Evolutionary conservation across 306 rosid species (phyloP).

Genomic region (Gleditsia sinensis): DNA sequence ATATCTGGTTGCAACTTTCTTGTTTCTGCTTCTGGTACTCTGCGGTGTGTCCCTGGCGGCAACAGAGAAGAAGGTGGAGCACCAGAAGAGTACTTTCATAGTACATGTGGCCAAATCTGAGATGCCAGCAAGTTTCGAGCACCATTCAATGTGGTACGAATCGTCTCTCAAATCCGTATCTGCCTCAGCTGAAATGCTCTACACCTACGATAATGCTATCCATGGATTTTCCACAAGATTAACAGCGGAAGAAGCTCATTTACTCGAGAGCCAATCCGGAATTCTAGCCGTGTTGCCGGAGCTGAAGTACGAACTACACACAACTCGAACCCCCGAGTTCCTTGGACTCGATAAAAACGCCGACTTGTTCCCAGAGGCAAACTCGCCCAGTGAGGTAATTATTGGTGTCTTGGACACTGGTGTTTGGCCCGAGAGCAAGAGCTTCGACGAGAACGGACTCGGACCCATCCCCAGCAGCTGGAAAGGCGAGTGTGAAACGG

Average conservation of each 20-base stretch:
- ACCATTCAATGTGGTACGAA: conserved; percentile 76
- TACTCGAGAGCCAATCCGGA: conserved; percentile 57
- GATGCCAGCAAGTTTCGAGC: conserved; percentile 77
- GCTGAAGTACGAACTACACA: conserved; percentile 75
- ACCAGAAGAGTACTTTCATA: conserved; percentile 60
- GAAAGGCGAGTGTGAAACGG: conserved; percentile 78
- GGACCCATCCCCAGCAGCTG: conserved; percentile 73
- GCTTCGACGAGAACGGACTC: conserved; percentile 75
- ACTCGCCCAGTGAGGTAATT: conserved; percentile 54
- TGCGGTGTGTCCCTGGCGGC: conserved; percentile 29
- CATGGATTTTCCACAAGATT: conserved; percentile 81
- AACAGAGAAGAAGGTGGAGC: conserved; percentile 1
- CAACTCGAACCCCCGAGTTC: conserved; percentile 85
- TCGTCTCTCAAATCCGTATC: conserved; percentile 70
- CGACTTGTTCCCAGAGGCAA: conserved; percentile 48
- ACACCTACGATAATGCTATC: conserved; percentile 72
- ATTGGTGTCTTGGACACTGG: conserved; percentile 82
- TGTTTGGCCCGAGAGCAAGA: conserved; percentile 89
- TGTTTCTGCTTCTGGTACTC: conserved; percentile 31
- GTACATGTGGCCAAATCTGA: conserved; percentile 72
- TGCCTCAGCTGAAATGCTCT: conserved; percentile 71
- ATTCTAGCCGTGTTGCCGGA: conserved; percentile 75
- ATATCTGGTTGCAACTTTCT: not conserved
- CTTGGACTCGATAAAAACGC: conserved; percentile 69
- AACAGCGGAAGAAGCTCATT: conserved; percentile 60